Conservation (phyloP, 2,329 filamentous ascomycete species). For the Ceratocystis harringtonii region DNA sequence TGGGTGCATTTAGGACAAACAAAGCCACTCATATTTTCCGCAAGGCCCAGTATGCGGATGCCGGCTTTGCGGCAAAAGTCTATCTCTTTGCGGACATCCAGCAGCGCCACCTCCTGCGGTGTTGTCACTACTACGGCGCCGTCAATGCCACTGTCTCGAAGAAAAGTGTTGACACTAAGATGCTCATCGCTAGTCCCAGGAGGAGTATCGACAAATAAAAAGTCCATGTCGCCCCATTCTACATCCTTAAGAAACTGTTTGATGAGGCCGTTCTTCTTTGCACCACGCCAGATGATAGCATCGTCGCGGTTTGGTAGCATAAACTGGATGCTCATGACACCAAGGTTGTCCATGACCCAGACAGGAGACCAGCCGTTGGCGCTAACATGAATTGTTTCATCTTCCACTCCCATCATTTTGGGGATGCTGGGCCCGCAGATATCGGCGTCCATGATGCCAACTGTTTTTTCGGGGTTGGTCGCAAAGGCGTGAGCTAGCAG, state of each 20-base stretch:
- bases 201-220: slow-evolving; percentile 84
- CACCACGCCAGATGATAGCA: slow-evolving; percentile 91
- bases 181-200: slow-evolving; percentile 94
- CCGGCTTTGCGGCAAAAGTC: slow-evolving; percentile 94
- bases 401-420: slow-evolving; percentile 96
- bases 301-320: slow-evolving; percentile 91
- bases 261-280: slow-evolving; percentile 97
- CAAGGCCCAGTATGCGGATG: slow-evolving; percentile 73
- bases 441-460: slow-evolving; percentile 96
- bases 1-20: slow-evolving; percentile 87
- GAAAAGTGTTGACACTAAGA: slow-evolving; percentile 77
- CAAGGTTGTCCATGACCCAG: slow-evolving; percentile 86
- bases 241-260: slow-evolving; percentile 98
- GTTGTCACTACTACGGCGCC: slow-evolving; percentile 89
- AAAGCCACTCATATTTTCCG: slow-evolving; percentile 97
- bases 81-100: slow-evolving; percentile 94
- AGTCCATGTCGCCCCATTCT: slow-evolving; percentile 91
- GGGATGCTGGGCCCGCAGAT: slow-evolving; percentile 93
- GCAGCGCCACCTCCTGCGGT: slow-evolving; percentile 79
- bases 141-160: slow-evolving; percentile 83
- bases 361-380: slow-evolving; percentile 85
- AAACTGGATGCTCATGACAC: slow-evolving; percentile 96
- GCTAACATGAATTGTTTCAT: slow-evolving; percentile 84
- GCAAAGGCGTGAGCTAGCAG: slow-evolving; percentile 84
- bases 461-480: slow-evolving; percentile 57